Base-by-base conservation (phyloP, 2,329 filamentous ascomycete genomes). In the Diaporthe sp. region DNA sequence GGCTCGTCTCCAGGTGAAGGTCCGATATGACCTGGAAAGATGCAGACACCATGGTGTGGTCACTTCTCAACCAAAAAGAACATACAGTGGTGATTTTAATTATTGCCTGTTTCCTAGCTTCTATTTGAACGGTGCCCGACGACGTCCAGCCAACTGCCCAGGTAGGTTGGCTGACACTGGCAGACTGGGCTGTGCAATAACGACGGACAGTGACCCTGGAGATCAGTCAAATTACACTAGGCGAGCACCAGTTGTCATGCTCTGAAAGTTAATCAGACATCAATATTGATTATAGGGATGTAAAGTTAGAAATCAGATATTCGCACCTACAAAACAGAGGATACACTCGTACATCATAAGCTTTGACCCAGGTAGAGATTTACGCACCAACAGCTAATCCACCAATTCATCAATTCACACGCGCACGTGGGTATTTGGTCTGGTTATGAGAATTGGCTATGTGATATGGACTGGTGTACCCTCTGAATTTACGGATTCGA, bases 21-120 rank as follows among this genome's bases (percentile, higher is more conserved):
- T 92, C 89, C 0, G 89, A 90, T 28, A 91, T 73, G 54, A 91
- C 85, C 77, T 90, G 84, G 38, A 86, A 66, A 19, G 42, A 66
- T 22, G 61, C 40, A 25, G 28, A 17, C 22, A 28, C 1, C 22
- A 35, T 45, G 40, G 17, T 61, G 4, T 17, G 25, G 2, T 50
- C 35, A 19, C 28, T 7, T 5, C 30, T 40, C 2, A 40, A n/a
- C 13, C n/a, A 19, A 17, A 28, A 61, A 15, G 10, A 2, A 50
- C n/a, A n/a, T 28, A n/a, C n/a, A n/a, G 19, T 1, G 35, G 22
- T 47, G 8, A 17, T 17, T 10, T 17, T 19, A 6, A 33, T 12
- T 19, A 6, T 47, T 12, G 38, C 17, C n/a, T 33, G 10, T n/a
- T 66, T 66, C 10, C 17, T n/a, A n/a, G 10, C n/a, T 47, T 19